These are phyloP conservation scores for Edaphochlamys debaryana DNA, from an alignment of 139 green algal genomes.

Conservation along the genomic window DNA sequence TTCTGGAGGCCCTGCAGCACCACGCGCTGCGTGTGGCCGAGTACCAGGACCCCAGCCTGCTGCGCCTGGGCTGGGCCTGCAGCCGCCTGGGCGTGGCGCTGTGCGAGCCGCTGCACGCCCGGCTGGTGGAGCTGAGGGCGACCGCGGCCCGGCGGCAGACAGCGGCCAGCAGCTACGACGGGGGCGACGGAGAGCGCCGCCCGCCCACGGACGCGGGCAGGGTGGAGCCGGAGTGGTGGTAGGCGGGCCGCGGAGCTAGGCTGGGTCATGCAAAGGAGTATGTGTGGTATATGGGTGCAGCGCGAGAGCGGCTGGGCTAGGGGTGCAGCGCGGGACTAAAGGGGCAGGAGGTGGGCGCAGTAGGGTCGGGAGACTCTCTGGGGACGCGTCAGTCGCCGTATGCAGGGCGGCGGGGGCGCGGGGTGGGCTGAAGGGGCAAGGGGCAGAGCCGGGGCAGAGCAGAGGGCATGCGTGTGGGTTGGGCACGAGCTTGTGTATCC, in stretches of 20 bases:
- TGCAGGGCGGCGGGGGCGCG: too few relatives aligned
- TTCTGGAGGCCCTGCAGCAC: conserved; percentile 42
- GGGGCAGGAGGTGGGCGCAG: too few relatives aligned
- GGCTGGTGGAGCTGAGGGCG: neutral
- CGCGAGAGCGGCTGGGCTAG: too few relatives aligned
- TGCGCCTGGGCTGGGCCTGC: conserved; percentile 26
- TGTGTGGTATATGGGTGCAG: too few relatives aligned
- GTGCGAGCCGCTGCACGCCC: neutral
- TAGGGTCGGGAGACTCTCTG: too few relatives aligned
- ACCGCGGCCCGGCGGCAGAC: neutral
- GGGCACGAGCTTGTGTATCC: too few relatives aligned
- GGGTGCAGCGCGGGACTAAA: too few relatives aligned
- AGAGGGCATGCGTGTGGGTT: too few relatives aligned
- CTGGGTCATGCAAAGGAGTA: too few relatives aligned
- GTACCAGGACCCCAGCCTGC: conserved; percentile 4
- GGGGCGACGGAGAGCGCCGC: conserved; percentile 3
- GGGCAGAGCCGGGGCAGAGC: too few relatives aligned
- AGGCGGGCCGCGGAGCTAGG: neutral
- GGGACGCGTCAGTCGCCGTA: too few relatives aligned
- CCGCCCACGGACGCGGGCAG: conserved; percentile 2
- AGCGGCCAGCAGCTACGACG: conserved; percentile 8
- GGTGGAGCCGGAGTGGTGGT: neutral
- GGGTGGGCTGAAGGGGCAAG: too few relatives aligned
- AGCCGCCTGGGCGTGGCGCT: conserved; percentile 6
- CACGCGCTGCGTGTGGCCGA: neutral